A percentile compares a stretch with the other conserved stretches of the same genome.
These are phyloP conservation scores for Leishmania tarentolae DNA, from an alignment of 208 protist species.

Conservation along the genomic window DNA sequence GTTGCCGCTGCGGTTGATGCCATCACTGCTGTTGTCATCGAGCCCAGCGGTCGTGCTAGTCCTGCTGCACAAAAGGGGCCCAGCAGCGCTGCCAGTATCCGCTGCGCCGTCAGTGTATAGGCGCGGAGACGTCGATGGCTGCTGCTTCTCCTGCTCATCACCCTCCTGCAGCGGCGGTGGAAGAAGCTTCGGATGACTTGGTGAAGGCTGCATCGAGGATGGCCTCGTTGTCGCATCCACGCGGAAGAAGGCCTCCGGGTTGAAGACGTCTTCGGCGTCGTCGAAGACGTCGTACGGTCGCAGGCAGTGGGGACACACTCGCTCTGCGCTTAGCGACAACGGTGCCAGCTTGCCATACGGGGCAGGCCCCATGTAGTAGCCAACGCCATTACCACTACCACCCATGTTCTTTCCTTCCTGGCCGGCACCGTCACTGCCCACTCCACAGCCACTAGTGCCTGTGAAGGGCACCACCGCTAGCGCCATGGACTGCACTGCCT, in stretches of 20 bases:
- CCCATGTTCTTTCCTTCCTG: neutral
- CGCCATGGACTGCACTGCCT: slow-evolving; percentile 10
- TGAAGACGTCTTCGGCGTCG: slow-evolving; percentile 12
- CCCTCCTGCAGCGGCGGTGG: neutral
- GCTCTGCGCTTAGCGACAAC: slow-evolving; percentile 24
- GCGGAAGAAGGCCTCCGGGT: slow-evolving; percentile 14
- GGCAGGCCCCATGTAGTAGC: neutral
- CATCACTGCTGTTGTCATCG: neutral
- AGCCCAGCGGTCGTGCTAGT: neutral
- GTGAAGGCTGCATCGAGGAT: neutral
- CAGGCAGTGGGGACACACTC: slow-evolving; percentile 42
- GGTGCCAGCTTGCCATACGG: slow-evolving; percentile 25
- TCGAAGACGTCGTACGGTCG: slow-evolving; percentile 31
- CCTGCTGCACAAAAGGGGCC: slow-evolving; percentile 7
- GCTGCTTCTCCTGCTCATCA: slow-evolving; percentile 1
- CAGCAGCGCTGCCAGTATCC: neutral
- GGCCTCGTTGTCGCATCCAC: neutral
- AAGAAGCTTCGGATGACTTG: neutral
- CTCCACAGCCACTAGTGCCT: neutral
- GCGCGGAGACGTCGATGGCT: slow-evolving; percentile 7
- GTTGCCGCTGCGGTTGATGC: slow-evolving; percentile 2
- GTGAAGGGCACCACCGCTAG: slow-evolving; percentile 30
- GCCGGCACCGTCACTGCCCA: neutral
- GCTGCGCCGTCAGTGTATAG: neutral
- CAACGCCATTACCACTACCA: neutral